Evolutionary conservation across 208 protist genomes (phyloP), one percentile per base, ranked within the genome.

Genomic region (Acanthamoeba triangularis): DNA sequence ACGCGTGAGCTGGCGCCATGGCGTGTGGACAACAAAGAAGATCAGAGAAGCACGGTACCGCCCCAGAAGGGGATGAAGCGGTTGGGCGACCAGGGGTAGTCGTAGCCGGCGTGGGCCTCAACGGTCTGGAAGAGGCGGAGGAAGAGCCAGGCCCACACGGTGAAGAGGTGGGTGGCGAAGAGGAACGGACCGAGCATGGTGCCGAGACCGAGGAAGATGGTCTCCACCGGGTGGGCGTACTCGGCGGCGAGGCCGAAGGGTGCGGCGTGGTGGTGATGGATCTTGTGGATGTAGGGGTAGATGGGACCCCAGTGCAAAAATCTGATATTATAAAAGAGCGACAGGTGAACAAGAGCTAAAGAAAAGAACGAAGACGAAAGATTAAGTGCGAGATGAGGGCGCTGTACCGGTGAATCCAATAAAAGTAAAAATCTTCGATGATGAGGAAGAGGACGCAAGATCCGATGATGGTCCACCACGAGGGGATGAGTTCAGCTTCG

Each of bases 361-460:
- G 41, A 76, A 76, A 76, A 18, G 33, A 76, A 76, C 30, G 30
- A 76, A 76, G 14, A 74, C 4, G 33, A 63, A 63, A 63, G 14
- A 16, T 63, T 2, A n/a, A n/a, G n/a, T n/a, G n/a, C n/a, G 56
- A 63, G 20, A 25, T 63, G 11, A 18, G 0, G 72, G 33, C 13
- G 20, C 96, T 37, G 16, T 78, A 56, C 54, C 96, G 76, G 33
- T 97, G 96, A 33, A 92, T 54, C 90, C 87, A 97, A 67, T 97
- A 97, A 23, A 97, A 97, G 18, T 95, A 96, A 59, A 96, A 96
- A 59, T 97, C 96, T 52, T 97, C 96, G 52, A 97, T 93, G 6
- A 97, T 25, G 47, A 90, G 30, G 54, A 95, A 84, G 33, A 95
- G 35, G 33, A 74, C 25, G 54, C 35, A 95, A 13, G 74, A 65